Base-by-base conservation (phyloP, 2,329 filamentous ascomycete species). In the Colletotrichum sp. region DNA sequence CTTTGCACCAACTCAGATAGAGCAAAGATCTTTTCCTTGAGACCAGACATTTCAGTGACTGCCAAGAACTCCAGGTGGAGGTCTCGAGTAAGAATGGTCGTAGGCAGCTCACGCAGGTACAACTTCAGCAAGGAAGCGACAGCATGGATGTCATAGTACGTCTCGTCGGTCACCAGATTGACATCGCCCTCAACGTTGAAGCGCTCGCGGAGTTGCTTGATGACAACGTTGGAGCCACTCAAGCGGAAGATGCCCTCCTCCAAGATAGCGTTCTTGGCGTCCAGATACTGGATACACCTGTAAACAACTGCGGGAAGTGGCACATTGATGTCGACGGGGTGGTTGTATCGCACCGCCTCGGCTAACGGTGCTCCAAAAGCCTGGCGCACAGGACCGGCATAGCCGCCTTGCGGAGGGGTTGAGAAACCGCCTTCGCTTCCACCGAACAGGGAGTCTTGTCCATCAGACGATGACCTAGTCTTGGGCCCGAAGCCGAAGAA, bases 241-340 rank as follows among this genome's bases (percentile, higher is more conserved):
- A 99, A 88, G 66, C 97, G 92, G 88, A 99, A 99, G 55, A 99
- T 98, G 57, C 97, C 97, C 83, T 99, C 97, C 82, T 99, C 97
- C 8, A 88, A 88, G 62, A 93, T 89, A 13, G 96, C 97, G 75
- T 94, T 91, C 85, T 96, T 96, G 8, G 91, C 90, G 77, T 95
- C 93, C 21, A 99, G 89, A 82, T 98, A 99, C 82, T 98, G 95
- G 75, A 99, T 94, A 81, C 95, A 98, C 71, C 97, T 93, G 84
- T 97, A 99, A 11, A 98, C 95, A 4, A 99, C 97, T 8, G 96
- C 94, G 2, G 97, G 97, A 33, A 99, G 86, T 33, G 94, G 92
- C 8, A 95, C 91, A 74, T 92, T 90, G 58, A 94, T 88, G 70
- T 95, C 94, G 15, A 87, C 84, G 0, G 95, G 96, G 15, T 92